A percentile compares a stretch with the other conserved stretches of the same genome.
phyloP scores from a whole-genome alignment of 1,284 basidiomycete species.

The Ceratobasidium sp. region DNA sequence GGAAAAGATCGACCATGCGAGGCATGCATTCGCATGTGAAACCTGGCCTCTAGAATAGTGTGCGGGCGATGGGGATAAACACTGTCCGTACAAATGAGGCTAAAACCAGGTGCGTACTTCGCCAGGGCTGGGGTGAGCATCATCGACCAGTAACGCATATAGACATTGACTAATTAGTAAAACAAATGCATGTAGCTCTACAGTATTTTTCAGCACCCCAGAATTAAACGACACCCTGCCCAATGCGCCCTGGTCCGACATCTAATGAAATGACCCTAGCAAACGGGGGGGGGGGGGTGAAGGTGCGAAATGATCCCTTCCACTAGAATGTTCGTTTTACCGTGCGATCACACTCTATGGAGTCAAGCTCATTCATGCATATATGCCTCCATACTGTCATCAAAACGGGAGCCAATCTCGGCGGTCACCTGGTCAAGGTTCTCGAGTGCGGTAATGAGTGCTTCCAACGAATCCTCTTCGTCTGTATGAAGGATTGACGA shows the following conservation, averaged over 20 bases:
- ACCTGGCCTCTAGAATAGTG: no score
- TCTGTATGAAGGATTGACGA: conserved; percentile 56
- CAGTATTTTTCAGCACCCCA: conserved; percentile 5
- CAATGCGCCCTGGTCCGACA: background rate
- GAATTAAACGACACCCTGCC: background rate
- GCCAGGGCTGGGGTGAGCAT: no score
- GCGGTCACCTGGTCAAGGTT: conserved; percentile 65
- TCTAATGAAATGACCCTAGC: background rate
- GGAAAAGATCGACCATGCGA: background rate
- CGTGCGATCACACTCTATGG: conserved; percentile 5
- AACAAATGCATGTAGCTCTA: background rate
- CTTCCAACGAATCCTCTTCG: conserved; percentile 75
- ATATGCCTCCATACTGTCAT: conserved; percentile 33
- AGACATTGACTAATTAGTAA: background rate
- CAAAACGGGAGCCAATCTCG: conserved; percentile 32
- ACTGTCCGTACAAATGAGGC: no score
- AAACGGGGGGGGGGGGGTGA: background rate
- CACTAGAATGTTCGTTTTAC: conserved; percentile 20
- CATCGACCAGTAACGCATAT: no score
- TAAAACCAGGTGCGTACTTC: no score
- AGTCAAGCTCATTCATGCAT: conserved; percentile 34
- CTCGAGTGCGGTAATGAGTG: conserved; percentile 72
- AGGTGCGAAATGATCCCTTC: background rate
- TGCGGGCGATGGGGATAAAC: no score
- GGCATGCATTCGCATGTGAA: background rate